phyloP scores from a whole-genome alignment of 176 grass and related monocot species.

The sorghum (Sorghum bicolor) region DNA sequence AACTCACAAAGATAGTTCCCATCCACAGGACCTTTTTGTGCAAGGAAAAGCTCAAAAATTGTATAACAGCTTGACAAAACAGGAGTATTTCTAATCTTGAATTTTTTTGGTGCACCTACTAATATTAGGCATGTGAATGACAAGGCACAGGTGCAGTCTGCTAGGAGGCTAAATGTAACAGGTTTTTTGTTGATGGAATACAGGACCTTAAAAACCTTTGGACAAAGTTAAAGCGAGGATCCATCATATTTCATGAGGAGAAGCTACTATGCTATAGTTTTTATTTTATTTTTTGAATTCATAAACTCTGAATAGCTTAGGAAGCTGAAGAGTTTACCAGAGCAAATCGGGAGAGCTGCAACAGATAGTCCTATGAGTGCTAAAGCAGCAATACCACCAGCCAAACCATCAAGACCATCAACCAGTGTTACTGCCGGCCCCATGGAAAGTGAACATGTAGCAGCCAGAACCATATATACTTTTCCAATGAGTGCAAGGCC shows the following conservation, averaged over 20 bases:
- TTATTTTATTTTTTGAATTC: too few species aligned
- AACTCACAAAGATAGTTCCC: neutral
- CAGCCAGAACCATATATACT: slow-evolving; percentile 64
- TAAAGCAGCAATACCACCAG: slow-evolving; percentile 77
- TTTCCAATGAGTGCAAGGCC: slow-evolving; percentile 74
- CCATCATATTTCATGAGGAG: neutral
- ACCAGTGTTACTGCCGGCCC: slow-evolving; percentile 66
- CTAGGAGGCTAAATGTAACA: neutral
- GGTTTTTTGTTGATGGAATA: neutral
- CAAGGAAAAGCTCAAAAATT: neutral
- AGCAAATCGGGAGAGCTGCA: slow-evolving; percentile 64
- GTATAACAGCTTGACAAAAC: neutral
- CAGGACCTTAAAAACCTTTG: neutral
- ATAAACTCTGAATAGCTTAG: neutral
- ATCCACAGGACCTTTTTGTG: neutral
- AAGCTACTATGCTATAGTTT: slow-evolving; percentile 20
- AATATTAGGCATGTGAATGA: slow-evolving; percentile 4
- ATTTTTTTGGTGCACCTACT: neutral
- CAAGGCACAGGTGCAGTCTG: neutral
- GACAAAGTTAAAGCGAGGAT: neutral
- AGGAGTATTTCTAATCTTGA: neutral
- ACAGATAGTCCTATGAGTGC: slow-evolving; percentile 76
- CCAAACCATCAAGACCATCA: slow-evolving; percentile 90
- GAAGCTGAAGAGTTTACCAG: slow-evolving; percentile 28
- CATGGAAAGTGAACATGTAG: slow-evolving; percentile 61